phyloP scores from a whole-genome alignment of 73 alveolate genomes.

The Paraurostyla sp. region DNA sequence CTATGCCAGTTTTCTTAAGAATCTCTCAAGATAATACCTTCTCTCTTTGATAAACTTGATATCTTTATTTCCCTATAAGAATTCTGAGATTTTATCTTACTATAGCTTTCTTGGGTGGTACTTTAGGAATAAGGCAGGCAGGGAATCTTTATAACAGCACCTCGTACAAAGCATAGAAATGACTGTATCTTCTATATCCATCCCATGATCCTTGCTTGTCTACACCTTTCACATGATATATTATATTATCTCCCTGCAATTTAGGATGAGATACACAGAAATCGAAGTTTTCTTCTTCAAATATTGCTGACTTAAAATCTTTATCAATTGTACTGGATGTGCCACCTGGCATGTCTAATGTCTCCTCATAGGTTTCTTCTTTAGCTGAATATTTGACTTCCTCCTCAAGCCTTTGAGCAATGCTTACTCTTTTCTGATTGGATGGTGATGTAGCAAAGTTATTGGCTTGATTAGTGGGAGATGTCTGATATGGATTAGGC shows the following conservation, averaged over 20 bases:
- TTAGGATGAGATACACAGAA: conserved; percentile 22
- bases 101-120: conserved; percentile 76
- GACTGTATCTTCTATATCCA: conserved; percentile 59
- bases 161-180: conserved; percentile 56
- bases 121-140: conserved; percentile 61
- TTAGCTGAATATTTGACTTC: not conserved
- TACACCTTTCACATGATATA: conserved; percentile 59
- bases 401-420: not conserved
- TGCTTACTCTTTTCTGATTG: too few species aligned
- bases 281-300: conserved; percentile 48
- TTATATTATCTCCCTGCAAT: conserved; percentile 37
- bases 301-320: not conserved
- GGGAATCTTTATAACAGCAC: conserved; percentile 67
- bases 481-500: too few species aligned
- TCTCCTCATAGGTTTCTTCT: too few species aligned
- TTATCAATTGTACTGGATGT: not conserved
- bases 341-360: too few species aligned
- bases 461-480: too few species aligned
- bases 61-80: conserved; percentile 70
- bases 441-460: too few species aligned
- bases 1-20: conserved; percentile 62
- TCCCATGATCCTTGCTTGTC: conserved; percentile 67
- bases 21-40: conserved; percentile 67
- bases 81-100: not conserved
- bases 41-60: conserved; percentile 67